These are phyloP conservation scores for Talaromyces liani DNA, from an alignment of 495 filamentous ascomycete species.

Conservation along the genomic window DNA sequence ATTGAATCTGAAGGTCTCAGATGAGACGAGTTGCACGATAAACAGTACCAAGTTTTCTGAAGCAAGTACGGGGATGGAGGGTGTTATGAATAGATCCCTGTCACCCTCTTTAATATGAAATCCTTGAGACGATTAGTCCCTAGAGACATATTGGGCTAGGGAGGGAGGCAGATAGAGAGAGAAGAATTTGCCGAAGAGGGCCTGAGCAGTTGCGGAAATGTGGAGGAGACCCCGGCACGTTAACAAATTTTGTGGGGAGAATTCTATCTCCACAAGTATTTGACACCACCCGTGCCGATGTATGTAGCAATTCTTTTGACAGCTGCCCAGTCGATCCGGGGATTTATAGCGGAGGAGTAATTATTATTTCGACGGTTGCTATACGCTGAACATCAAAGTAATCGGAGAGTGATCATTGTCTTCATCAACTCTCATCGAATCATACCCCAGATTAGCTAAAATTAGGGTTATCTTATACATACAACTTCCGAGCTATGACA, in stretches of 20 bases:
- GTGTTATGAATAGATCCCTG: not conserved
- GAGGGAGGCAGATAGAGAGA: not conserved
- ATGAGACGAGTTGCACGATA: not conserved
- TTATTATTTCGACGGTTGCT: not conserved
- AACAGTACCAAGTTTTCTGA: not conserved
- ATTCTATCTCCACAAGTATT: not conserved
- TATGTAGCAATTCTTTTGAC: not conserved
- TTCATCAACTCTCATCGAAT: not conserved
- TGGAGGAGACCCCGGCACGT: not conserved
- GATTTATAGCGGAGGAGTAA: not conserved
- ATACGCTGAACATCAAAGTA: not conserved
- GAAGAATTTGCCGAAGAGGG: not conserved
- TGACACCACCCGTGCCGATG: not conserved
- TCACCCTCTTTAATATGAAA: not conserved
- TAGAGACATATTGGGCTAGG: not conserved
- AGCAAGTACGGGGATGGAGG: not conserved
- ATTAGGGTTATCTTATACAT: not conserved
- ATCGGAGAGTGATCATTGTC: not conserved
- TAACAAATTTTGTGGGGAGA: not conserved
- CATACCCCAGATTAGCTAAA: not conserved
- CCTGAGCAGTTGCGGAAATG: not conserved
- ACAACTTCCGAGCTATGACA: not conserved
- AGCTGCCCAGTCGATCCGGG: not conserved
- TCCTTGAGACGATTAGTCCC: not conserved
- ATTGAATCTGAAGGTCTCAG: not conserved